Percentiles rank a stretch among this genome's conserved stretches.
These are phyloP conservation scores for Claviceps arundinis DNA, from an alignment of 2,329 filamentous ascomycete species.

Conservation along the genomic window DNA sequence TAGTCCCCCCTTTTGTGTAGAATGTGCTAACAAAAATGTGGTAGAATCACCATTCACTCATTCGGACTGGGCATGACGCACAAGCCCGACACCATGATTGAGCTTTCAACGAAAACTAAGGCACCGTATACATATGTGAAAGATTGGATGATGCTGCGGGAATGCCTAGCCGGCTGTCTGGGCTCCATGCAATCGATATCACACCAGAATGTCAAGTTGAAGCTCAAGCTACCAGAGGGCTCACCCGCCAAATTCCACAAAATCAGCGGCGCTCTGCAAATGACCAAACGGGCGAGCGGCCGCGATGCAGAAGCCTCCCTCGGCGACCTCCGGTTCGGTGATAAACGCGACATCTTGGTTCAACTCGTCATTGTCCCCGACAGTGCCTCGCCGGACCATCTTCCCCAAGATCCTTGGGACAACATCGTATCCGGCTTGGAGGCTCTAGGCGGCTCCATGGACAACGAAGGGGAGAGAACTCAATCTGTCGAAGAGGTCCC, in stretches of 20 bases:
- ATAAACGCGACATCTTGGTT: conserved; percentile 86
- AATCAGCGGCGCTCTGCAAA: conserved; percentile 90
- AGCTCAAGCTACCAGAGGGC: conserved; percentile 84
- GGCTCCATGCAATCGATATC: conserved; percentile 86
- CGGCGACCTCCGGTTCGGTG: conserved; percentile 86
- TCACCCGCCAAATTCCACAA: conserved; percentile 98
- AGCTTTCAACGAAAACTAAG: conserved; percentile 88
- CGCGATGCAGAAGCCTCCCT: conserved; percentile 86
- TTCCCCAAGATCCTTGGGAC: conserved; percentile 93
- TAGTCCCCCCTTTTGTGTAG: not conserved
- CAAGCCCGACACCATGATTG: conserved; percentile 98
- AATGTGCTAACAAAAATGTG: not conserved
- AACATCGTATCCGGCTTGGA: conserved; percentile 92
- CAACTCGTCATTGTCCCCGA: conserved; percentile 89
- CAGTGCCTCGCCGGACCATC: conserved; percentile 64
- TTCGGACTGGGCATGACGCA: conserved; percentile 94
- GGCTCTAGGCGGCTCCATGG: conserved; percentile 75
- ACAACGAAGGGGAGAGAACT: conserved; percentile 71
- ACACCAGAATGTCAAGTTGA: conserved; percentile 97
- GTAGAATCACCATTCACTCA: conserved; percentile 82
- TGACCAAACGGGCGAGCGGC: conserved; percentile 89
- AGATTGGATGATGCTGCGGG: conserved; percentile 99
- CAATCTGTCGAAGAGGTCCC: conserved; percentile 89
- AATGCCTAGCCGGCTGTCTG: conserved; percentile 86
- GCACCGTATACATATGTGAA: conserved; percentile 97